Conservation (phyloP, 495 filamentous ascomycete genomes). For the Neurospora africana region DNA sequence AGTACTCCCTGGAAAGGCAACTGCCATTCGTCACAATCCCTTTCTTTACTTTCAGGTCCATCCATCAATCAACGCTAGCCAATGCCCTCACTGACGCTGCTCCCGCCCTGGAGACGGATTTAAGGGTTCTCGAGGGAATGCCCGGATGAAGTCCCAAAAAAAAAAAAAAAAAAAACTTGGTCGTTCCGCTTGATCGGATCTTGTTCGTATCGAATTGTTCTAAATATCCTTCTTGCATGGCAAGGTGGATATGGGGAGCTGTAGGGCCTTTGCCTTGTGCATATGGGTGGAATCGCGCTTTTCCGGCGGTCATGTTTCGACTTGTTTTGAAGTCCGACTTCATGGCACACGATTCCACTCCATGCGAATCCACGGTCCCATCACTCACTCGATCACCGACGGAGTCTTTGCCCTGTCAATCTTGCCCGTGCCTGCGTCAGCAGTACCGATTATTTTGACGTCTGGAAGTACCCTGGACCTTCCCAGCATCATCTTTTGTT, state of each 20-base stretch:
- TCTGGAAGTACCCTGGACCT: neutral
- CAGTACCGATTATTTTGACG: neutral
- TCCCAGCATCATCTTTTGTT: neutral
- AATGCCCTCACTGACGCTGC: neutral
- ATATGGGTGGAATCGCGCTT: neutral
- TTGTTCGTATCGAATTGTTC: neutral
- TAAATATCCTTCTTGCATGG: neutral
- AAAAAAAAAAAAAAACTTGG: neutral
- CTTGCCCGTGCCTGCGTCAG: neutral
- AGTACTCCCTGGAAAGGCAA: neutral
- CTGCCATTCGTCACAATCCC: slow-evolving; percentile 9
- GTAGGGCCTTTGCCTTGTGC: neutral
- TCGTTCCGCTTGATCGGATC: slow-evolving; percentile 4
- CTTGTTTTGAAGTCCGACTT: no score
- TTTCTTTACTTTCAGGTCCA: neutral
- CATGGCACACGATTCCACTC: neutral
- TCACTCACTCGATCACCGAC: neutral
- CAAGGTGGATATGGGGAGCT: neutral
- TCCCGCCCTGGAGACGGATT: neutral
- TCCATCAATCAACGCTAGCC: neutral
- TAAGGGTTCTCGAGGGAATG: neutral
- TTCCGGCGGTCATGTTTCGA: neutral
- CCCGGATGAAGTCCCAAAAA: neutral
- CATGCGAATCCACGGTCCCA: neutral
- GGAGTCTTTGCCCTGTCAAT: neutral